Conservation (phyloP, 257 asterid genomes). For the Datura wrightii region DNA sequence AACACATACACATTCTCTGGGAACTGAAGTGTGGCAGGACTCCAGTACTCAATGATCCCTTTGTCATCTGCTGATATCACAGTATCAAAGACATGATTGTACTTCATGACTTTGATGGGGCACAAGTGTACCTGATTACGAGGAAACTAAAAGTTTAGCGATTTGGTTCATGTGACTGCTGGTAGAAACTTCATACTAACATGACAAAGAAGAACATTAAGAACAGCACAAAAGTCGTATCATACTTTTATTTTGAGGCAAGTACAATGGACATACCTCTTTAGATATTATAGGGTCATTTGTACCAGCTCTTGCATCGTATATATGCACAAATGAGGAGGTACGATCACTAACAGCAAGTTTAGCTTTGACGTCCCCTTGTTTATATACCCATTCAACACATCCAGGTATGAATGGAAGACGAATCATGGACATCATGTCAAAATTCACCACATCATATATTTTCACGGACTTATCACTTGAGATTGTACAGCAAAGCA, state of each 20-base stretch:
- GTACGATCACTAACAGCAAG: slow-evolving; percentile 86
- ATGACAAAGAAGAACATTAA: background rate
- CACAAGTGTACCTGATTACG: slow-evolving; percentile 75
- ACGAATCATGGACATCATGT: slow-evolving; percentile 99
- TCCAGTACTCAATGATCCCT: slow-evolving; percentile 97
- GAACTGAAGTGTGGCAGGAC: slow-evolving; percentile 81
- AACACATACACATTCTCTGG: slow-evolving; percentile 77
- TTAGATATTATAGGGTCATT: slow-evolving; percentile 78
- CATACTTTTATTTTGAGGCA: slow-evolving; percentile 26
- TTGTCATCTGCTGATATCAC: slow-evolving; percentile 95
- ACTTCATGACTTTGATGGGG: slow-evolving; percentile 84
- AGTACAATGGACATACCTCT: slow-evolving; percentile 59
- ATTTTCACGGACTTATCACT: slow-evolving; percentile 88
- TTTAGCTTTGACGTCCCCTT: slow-evolving; percentile 90
- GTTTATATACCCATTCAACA: slow-evolving; percentile 92
- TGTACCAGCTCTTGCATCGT: slow-evolving; percentile 91
- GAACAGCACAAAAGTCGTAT: background rate
- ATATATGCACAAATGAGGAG: slow-evolving; percentile 82
- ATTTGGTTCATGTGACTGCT: background rate
- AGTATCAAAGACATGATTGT: slow-evolving; percentile 79
- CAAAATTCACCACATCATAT: slow-evolving; percentile 95
- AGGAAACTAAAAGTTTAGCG: slow-evolving; percentile 18
- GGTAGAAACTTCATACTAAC: slow-evolving; percentile 5
- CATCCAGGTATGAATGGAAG: slow-evolving; percentile 89
- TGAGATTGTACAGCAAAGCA: slow-evolving; percentile 95